Percentiles rank a stretch among this genome's conserved stretches.
These are phyloP conservation scores for Prunus mongolica DNA, from an alignment of 306 rosid genomes.

Conservation along the genomic window DNA sequence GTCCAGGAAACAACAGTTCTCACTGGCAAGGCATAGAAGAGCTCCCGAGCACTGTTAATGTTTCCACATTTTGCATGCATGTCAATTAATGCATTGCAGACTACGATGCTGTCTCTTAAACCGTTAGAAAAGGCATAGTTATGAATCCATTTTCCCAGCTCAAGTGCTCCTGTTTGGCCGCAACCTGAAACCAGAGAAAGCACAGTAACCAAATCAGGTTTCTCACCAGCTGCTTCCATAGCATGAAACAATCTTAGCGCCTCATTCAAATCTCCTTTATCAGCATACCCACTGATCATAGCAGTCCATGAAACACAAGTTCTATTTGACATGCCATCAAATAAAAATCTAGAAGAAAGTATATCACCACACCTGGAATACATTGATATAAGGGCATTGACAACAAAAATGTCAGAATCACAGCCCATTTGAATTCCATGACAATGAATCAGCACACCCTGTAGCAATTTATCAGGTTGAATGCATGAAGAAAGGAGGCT, in stretches of 20 bases:
- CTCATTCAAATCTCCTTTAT: conserved; percentile 48
- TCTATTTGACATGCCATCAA: conserved; percentile 44
- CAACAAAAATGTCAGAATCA: conserved; percentile 44
- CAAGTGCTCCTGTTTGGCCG: conserved; percentile 47
- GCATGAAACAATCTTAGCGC: conserved; percentile 46
- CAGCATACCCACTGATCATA: conserved; percentile 60
- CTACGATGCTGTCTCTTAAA: conserved; percentile 41
- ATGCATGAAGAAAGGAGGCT: conserved; percentile 49
- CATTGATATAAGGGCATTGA: conserved; percentile 61
- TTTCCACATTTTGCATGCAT: conserved; percentile 78
- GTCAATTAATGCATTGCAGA: conserved; percentile 67
- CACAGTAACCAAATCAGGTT: conserved; percentile 58
- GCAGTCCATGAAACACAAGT: conserved; percentile 76
- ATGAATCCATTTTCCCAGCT: conserved; percentile 55
- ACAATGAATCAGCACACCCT: conserved; percentile 52
- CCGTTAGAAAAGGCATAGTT: conserved; percentile 39
- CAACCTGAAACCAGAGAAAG: conserved; percentile 65
- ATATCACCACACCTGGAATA: conserved; percentile 61
- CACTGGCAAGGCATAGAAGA: conserved; percentile 39
- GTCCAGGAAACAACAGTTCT: conserved; percentile 69
- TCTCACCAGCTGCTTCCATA: conserved; percentile 51
- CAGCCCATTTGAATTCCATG: conserved; percentile 63
- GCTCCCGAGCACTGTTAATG: conserved; percentile 37
- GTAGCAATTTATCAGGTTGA: conserved; percentile 42
- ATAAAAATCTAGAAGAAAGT: conserved; percentile 43